A percentile compares a stretch with the other conserved stretches of the same genome.
These are phyloP conservation scores for Wallacemonas rigidus DNA, from an alignment of 208 protist species.

Conservation along the genomic window DNA sequence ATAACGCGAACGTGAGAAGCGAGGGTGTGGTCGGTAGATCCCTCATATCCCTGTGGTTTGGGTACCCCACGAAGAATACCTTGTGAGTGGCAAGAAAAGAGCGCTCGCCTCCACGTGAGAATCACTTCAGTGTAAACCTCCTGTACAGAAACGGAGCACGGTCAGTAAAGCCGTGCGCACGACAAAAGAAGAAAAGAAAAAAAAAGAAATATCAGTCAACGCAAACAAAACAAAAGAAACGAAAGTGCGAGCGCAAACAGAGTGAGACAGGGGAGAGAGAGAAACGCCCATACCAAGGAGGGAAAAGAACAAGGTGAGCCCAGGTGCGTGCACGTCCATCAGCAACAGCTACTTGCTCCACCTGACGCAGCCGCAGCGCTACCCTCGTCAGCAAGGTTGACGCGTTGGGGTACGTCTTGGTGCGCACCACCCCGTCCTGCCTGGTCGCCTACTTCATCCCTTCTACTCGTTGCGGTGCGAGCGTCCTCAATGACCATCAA, in stretches of 20 bases:
- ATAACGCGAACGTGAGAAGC: too few relatives aligned
- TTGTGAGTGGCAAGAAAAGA: too few relatives aligned
- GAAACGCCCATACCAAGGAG: background rate
- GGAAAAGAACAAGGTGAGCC: slow-evolving; percentile 3
- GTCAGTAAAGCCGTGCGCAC: background rate
- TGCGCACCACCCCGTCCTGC: background rate
- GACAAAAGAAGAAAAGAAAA: slow-evolving; percentile 19
- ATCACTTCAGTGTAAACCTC: too few relatives aligned
- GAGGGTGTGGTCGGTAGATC: too few relatives aligned
- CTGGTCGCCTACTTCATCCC: background rate
- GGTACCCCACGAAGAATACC: too few relatives aligned
- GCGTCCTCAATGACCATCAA: slow-evolving; percentile 44
- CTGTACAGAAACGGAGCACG: too few relatives aligned
- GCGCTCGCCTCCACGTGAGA: too few relatives aligned
- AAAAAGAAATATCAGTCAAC: slow-evolving; percentile 6
- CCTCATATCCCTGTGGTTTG: too few relatives aligned
- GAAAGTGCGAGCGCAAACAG: slow-evolving; percentile 7
- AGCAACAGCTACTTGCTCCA: background rate
- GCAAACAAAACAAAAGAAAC: slow-evolving; percentile 16
- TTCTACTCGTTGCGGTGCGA: slow-evolving; percentile 18
- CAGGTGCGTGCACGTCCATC: background rate
- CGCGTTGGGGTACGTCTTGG: background rate
- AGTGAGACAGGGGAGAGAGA: background rate
- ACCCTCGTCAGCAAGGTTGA: background rate
- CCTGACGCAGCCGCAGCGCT: background rate